A percentile compares a stretch with the other conserved stretches of the same genome.
Evolutionary conservation across 148 eudicot genomes (phyloP).

Genomic region (Rhododendron henanense): DNA sequence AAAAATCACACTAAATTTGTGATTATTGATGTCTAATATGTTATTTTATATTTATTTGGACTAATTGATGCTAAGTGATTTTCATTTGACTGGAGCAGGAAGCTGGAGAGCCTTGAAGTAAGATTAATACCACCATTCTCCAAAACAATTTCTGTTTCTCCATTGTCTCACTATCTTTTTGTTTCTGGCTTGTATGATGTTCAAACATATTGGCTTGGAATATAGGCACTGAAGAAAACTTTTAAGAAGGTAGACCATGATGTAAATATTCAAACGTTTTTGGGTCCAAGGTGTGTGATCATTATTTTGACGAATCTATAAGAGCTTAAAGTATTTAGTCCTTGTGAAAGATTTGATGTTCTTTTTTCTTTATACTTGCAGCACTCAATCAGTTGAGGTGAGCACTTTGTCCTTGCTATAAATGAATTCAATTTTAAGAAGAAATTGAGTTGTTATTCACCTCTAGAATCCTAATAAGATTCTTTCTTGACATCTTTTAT

Average conservation of each 20-base stretch:
- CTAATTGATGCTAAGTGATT: constrained; percentile 18
- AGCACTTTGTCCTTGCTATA: constrained; percentile 16
- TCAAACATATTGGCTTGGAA: constrained; percentile 13
- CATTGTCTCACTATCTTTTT: background rate
- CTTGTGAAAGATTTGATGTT: background rate
- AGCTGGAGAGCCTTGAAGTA: constrained; percentile 95
- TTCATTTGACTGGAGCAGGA: constrained; percentile 51
- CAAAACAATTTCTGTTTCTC: background rate
- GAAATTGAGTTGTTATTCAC: constrained; percentile 16
- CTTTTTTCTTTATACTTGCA: constrained; percentile 18
- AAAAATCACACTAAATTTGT: background rate
- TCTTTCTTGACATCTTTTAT: constrained; percentile 17
- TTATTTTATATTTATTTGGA: background rate
- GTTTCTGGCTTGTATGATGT: background rate
- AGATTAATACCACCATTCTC: constrained; percentile 26
- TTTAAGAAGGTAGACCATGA: constrained; percentile 56
- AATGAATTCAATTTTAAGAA: background rate
- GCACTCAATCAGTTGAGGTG: constrained; percentile 52
- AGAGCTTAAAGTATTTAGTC: background rate
- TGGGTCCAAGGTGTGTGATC: constrained; percentile 37
- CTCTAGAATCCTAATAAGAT: constrained; percentile 13
- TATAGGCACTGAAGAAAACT: constrained; percentile 61
- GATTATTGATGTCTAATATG: constrained; percentile 3
- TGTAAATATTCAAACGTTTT: constrained; percentile 50
- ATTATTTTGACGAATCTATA: background rate